Evolutionary conservation across 176 grass and related monocot genomes (phyloP).

Genomic region (Thinopyrum elongatum): DNA sequence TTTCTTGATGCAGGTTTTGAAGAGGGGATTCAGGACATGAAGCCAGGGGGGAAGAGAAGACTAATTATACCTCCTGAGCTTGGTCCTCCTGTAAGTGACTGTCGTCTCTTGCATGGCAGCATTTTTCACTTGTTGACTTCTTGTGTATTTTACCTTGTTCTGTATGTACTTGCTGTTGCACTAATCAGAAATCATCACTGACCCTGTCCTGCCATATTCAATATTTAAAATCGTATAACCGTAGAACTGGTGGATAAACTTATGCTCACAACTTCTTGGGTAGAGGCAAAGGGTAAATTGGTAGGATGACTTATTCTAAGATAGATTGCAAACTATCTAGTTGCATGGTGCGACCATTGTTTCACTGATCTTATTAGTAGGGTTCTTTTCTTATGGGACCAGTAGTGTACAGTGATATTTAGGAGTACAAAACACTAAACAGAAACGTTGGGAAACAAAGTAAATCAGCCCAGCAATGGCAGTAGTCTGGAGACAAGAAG

Average conservation of each 20-base stretch:
- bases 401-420: background rate
- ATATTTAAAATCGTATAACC: background rate
- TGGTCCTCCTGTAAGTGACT: constrained; percentile 86
- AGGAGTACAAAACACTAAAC: background rate
- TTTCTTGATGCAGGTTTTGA: constrained; percentile 83
- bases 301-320: background rate
- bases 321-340: background rate
- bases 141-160: constrained; percentile 3
- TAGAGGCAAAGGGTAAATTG: background rate
- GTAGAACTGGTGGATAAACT: background rate
- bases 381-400: background rate
- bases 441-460: background rate
- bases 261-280: constrained; percentile 14
- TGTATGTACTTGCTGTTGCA: background rate
- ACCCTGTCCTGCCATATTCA: background rate
- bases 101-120: constrained; percentile 1
- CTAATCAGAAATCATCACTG: background rate
- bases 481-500: background rate
- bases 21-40: constrained; percentile 95
- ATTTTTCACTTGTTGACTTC: constrained; percentile 21
- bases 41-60: constrained; percentile 91
- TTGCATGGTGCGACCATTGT: background rate
- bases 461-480: background rate
- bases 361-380: background rate
- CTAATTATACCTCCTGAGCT: constrained; percentile 97